phyloP scores from a whole-genome alignment of 2,329 filamentous ascomycete species.

The Alternaria postmessia region DNA sequence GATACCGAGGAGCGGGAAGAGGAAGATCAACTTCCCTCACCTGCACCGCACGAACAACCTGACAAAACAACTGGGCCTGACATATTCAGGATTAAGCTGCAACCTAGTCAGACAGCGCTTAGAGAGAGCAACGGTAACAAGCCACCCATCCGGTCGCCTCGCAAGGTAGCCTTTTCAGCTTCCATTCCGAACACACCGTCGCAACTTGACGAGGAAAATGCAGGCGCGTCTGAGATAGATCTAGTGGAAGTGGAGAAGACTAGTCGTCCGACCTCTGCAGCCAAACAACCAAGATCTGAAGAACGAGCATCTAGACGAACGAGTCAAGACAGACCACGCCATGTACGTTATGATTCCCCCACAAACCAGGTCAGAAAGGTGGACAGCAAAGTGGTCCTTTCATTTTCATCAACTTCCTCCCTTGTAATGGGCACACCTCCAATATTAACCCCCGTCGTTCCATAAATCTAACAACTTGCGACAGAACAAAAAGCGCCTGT shows the following conservation, averaged over 20 bases:
- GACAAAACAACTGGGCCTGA: slow-evolving; percentile 35
- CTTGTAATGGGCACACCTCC: slow-evolving; percentile 8
- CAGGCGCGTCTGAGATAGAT: slow-evolving; percentile 39
- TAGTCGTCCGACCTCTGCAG: slow-evolving; percentile 26
- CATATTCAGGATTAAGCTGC: slow-evolving; percentile 47
- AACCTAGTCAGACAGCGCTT: slow-evolving; percentile 41
- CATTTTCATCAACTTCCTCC: slow-evolving; percentile 24
- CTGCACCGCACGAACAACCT: slow-evolving; percentile 28
- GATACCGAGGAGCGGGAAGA: slow-evolving; percentile 23
- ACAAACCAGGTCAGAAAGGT: slow-evolving; percentile 32
- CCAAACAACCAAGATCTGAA: slow-evolving; percentile 25
- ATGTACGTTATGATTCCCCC: slow-evolving; percentile 47
- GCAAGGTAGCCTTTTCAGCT: slow-evolving; percentile 51
- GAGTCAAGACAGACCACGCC: slow-evolving; percentile 42
- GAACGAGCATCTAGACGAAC: slow-evolving; percentile 30
- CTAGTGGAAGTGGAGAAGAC: slow-evolving; percentile 31
- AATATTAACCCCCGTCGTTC: slow-evolving; percentile 11
- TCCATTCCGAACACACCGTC: slow-evolving; percentile 47
- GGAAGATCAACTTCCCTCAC: slow-evolving; percentile 30
- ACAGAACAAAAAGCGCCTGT: slow-evolving; percentile 50
- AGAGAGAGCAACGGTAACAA: slow-evolving; percentile 49
- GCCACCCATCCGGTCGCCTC: slow-evolving; percentile 47
- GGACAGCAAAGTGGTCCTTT: slow-evolving; percentile 40
- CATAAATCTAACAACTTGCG: slow-evolving; percentile 37
- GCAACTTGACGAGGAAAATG: slow-evolving; percentile 44